These are phyloP conservation scores for Backusella sp. DNA, from an alignment of 192 early-diverging fungal species.

Conservation along the genomic window DNA sequence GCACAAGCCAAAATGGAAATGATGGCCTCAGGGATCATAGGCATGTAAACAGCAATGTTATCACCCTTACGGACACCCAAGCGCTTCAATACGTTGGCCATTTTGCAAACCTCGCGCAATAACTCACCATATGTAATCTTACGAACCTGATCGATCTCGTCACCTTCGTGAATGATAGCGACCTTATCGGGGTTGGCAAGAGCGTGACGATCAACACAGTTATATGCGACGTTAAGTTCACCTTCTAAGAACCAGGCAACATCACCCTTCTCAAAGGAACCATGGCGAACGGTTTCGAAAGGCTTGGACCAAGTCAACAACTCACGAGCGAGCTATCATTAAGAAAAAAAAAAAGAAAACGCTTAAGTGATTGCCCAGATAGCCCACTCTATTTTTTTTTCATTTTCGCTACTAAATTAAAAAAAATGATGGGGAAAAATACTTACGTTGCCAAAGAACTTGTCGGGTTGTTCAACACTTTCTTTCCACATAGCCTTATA, in stretches of 20 bases:
- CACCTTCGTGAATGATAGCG: constrained; percentile 86
- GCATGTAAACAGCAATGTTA: constrained; percentile 96
- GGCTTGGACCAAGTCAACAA: constrained; percentile 80
- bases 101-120: constrained; percentile 74
- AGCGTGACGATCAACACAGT: constrained; percentile 96
- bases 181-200: constrained; percentile 68
- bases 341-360: background rate
- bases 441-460: constrained; percentile 80
- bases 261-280: constrained; percentile 81
- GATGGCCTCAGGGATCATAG: constrained; percentile 93
- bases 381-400: background rate
- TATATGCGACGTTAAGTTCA: constrained; percentile 89
- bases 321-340: constrained; percentile 65
- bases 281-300: constrained; percentile 69
- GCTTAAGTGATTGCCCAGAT: background rate
- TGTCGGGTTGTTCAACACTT: constrained; percentile 75
- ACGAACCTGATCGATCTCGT: constrained; percentile 78
- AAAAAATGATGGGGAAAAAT: background rate
- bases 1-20: constrained; percentile 93
- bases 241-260: constrained; percentile 94
- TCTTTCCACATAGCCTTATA: constrained; percentile 83
- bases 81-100: constrained; percentile 84
- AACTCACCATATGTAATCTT: constrained; percentile 85
- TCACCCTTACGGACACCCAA: constrained; percentile 90
- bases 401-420: background rate